Percentiles rank a stretch among this genome's conserved stretches.
Evolutionary conservation across 1,284 basidiomycete species (phyloP).

Genomic region (Pseudozyma sp.): DNA sequence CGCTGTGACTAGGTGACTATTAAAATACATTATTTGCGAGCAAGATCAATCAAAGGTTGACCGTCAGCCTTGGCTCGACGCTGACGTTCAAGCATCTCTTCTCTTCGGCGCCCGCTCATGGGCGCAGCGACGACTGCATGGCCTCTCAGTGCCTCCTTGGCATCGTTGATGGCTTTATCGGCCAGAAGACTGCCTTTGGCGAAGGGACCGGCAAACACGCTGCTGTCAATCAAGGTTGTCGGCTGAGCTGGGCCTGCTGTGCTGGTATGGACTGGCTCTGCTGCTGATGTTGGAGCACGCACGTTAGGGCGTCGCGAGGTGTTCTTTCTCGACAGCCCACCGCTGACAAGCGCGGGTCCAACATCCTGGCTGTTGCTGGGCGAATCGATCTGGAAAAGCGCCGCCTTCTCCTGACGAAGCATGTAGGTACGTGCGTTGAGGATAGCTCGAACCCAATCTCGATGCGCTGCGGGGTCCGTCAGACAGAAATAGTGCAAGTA

Average conservation of each 20-base stretch:
- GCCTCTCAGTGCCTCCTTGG: constrained; percentile 44
- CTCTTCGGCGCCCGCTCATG: constrained; percentile 28
- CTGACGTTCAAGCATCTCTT: constrained; percentile 43
- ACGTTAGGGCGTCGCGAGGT: constrained; percentile 30
- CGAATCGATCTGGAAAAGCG: constrained; percentile 52
- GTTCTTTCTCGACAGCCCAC: constrained; percentile 41
- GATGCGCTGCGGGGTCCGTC: constrained; percentile 61
- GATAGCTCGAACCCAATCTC: constrained; percentile 65
- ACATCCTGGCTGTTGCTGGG: constrained; percentile 15
- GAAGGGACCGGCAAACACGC: constrained; percentile 53
- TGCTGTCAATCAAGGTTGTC: constrained; percentile 50
- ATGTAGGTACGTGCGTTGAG: constrained; percentile 64
- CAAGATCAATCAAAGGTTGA: constrained; percentile 46
- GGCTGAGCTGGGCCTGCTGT: constrained; percentile 18
- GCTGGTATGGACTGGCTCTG: constrained; percentile 8
- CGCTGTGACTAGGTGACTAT: no score
- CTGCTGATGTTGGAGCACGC: constrained; percentile 14
- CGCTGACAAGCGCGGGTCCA: constrained; percentile 1
- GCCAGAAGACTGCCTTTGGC: constrained; percentile 59
- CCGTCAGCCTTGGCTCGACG: constrained; percentile 41
- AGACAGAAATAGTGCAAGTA: constrained; percentile 63
- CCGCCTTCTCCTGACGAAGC: constrained; percentile 61
- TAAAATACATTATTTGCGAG: constrained; percentile 19
- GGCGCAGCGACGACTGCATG: constrained; percentile 17
- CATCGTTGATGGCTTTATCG: constrained; percentile 49